Evolutionary conservation across 164 flowering plant genomes (phyloP).

Genomic region (Tinospora cordifolia): DNA sequence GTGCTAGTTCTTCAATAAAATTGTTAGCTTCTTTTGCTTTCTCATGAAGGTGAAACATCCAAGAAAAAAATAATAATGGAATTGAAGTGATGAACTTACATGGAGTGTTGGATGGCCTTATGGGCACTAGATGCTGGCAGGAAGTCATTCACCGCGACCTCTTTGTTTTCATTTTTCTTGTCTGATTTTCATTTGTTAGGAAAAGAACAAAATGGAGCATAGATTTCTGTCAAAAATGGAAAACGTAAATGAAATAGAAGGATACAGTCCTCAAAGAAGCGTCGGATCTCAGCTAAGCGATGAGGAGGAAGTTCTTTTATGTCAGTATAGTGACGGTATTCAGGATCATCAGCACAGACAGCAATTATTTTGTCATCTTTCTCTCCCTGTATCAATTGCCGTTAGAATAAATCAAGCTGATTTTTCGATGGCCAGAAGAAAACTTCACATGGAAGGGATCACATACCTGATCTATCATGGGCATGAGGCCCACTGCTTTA

Average conservation of each 20-base stretch:
- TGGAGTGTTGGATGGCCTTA: constrained; percentile 64
- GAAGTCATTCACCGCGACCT: constrained; percentile 75
- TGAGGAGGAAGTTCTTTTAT: constrained; percentile 84
- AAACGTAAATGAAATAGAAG: constrained; percentile 15
- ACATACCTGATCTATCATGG: constrained; percentile 77
- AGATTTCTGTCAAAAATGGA: not conserved
- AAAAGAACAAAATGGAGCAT: constrained; percentile 3
- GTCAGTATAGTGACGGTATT: constrained; percentile 67
- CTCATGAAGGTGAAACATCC: not conserved
- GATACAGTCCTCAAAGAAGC: constrained; percentile 89
- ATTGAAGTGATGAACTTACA: constrained; percentile 33
- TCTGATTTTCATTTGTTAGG: constrained; percentile 38
- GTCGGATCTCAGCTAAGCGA: constrained; percentile 75
- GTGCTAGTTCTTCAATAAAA: not conserved
- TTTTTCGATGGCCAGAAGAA: not conserved
- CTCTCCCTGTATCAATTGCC: constrained; percentile 47
- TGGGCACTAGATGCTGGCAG: constrained; percentile 58
- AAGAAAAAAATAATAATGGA: not conserved
- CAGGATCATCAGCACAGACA: constrained; percentile 87
- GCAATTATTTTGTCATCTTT: constrained; percentile 89
- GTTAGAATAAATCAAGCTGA: constrained; percentile 4
- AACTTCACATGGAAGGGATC: not conserved
- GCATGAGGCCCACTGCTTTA: constrained; percentile 81
- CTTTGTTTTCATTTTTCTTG: constrained; percentile 86
- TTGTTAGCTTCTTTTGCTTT: not conserved